Evolutionary conservation across 2,329 filamentous ascomycete genomes (phyloP), one percentile per base, ranked within the genome.

Genomic region (Neodidymelliopsis sp.): DNA sequence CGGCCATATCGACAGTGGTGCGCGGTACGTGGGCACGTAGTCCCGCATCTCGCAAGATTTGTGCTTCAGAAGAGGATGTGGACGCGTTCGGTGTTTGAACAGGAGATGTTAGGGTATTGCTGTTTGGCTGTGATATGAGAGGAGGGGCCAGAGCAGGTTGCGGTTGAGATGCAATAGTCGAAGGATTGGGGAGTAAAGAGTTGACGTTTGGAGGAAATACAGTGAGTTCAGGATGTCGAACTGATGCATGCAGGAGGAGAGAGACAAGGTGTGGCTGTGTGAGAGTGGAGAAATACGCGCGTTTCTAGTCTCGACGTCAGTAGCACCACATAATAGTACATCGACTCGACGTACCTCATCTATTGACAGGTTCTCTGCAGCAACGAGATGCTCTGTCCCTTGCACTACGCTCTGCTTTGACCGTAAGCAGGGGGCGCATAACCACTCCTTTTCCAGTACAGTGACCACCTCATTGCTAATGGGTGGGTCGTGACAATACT

Each of bases 401-500:
- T 65, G 53, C 10, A 70, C 55, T 15, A 63, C 62, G 18, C 52
- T 65, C 49, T 63, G 62, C 47, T 64, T 72, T 4, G 65, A 60
- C 22, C 65, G 62, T 29, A 57, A 69, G 67, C 90, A 93, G 20
- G 81, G 77, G 6, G 74, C 74, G 64, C 90, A 94, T 64, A 85
- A 83, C 89, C 90, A 94, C 56, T 86, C 83, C 51, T 83, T 83
- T 54, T 84, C 82, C 55, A 85, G 78, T 52, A 89, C 81, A 25
- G 80, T 79, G 35, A 92, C 82, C 15, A 88, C 83, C 13, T 86
- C 83, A 53, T 87, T 82, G n/a, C 81, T 79, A 52, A 95, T 89
- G 7, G 82, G 81, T 1, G 90, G 90, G 49, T 89, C 82, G 69
- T 95, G 90, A 65, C 90, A 95, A 62, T 84, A 84, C 69, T 91